These are phyloP conservation scores for Magnaporthiopsis rhizophila DNA, from an alignment of 2,329 filamentous ascomycete species.

Conservation along the genomic window DNA sequence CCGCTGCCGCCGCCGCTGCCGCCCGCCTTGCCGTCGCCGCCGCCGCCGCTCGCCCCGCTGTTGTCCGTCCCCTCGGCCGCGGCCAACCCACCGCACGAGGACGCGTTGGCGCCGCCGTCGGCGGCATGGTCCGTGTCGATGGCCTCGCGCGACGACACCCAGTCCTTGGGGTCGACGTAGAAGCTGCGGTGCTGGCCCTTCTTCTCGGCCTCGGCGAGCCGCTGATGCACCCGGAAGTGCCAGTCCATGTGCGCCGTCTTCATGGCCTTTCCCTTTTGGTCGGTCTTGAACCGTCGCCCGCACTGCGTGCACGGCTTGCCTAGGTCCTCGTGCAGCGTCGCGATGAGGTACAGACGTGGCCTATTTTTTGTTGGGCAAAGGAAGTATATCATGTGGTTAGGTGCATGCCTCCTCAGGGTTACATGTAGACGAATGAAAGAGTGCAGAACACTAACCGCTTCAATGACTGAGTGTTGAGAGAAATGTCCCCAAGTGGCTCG, in stretches of 20 bases:
- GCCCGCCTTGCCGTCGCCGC: constrained; percentile 22
- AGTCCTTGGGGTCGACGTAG: constrained; percentile 82
- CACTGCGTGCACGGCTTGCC: constrained; percentile 88
- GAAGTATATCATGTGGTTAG: constrained; percentile 29
- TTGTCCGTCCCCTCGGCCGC: constrained; percentile 27
- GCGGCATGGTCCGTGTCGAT: constrained; percentile 55
- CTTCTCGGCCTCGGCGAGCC: constrained; percentile 78
- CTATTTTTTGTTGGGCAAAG: neutral
- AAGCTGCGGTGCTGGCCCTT: constrained; percentile 86
- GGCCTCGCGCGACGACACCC: constrained; percentile 77
- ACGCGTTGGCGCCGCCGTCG: constrained; percentile 16
- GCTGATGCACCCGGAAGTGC: constrained; percentile 92
- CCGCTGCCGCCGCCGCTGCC: constrained; percentile 21
- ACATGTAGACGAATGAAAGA: constrained; percentile 53
- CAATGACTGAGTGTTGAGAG: constrained; percentile 59
- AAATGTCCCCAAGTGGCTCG: constrained; percentile 36
- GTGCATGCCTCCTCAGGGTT: neutral
- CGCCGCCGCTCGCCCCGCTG: constrained; percentile 24
- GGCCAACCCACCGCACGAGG: neutral
- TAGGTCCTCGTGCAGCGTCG: constrained; percentile 68
- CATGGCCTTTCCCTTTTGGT: constrained; percentile 70
- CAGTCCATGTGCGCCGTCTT: constrained; percentile 94
- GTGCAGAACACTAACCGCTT: constrained; percentile 64
- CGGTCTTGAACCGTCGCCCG: constrained; percentile 74
- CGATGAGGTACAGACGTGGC: constrained; percentile 30